Evolutionary conservation across 176 grass and related monocot species (phyloP).

Genomic region (Secale cereale): DNA sequence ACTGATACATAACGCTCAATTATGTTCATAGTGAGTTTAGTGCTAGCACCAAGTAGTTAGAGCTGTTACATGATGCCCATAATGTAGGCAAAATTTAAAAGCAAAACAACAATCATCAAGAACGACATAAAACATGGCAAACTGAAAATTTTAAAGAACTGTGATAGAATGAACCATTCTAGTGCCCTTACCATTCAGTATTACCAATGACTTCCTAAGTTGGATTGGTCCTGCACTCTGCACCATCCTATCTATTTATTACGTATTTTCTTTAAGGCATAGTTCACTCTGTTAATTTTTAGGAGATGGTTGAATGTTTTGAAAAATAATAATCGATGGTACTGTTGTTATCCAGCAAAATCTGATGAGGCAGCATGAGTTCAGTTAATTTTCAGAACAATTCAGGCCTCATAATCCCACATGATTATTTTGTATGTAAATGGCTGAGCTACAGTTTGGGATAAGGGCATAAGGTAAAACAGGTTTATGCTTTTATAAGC

Average conservation of each 20-base stretch:
- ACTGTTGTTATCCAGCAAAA: background rate
- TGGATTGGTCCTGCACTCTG: background rate
- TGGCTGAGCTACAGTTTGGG: background rate
- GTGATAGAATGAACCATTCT: background rate
- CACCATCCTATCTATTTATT: background rate
- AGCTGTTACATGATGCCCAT: background rate
- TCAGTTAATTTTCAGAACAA: background rate
- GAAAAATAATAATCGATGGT: too few relatives aligned
- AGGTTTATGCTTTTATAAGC: background rate
- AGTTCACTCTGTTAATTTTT: background rate
- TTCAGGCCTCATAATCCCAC: too few relatives aligned
- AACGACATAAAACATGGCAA: background rate
- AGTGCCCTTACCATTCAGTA: background rate
- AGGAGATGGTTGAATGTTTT: background rate
- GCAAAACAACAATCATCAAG: background rate
- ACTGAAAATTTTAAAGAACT: background rate
- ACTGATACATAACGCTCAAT: background rate
- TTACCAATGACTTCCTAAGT: background rate
- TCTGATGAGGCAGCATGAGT: background rate
- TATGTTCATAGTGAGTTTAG: background rate
- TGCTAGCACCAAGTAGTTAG: background rate
- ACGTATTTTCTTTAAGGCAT: background rate
- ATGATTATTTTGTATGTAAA: background rate
- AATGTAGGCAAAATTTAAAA: background rate
- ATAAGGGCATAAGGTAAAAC: background rate